Base-by-base conservation (phyloP, 805 yeast species). In the Starmerella riodocensis region DNA sequence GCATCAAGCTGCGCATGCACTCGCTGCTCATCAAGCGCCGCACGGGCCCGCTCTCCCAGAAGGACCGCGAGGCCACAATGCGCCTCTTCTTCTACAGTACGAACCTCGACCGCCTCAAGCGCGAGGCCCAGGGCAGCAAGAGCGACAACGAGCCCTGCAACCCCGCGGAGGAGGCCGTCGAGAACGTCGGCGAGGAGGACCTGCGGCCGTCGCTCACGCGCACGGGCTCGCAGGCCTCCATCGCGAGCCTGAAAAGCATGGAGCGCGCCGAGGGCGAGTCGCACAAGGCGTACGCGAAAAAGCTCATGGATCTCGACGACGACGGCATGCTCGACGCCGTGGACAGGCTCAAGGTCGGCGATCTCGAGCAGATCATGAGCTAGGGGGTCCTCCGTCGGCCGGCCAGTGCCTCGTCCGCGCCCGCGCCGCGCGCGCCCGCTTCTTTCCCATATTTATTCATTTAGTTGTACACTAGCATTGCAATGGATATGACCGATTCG, bases 241-340 rank as follows among this genome's bases (percentile, higher is more conserved):
- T 70, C 9, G 74, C 23, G 20, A 47, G 51, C 23, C 42, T 52
- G 27, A 47, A 73, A 56, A 72, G 71, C 47, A 83, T 80, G 57
- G 94, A 84, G 55, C 76, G 76, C 45, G 96, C 85, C 56, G 96
- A 85, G 63, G 96, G 95, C 51, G 93, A 81, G 53, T 69, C 84
- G 47, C 94, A 82, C 58, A 75, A 79, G 60, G 75, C 84, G 76
- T 93, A 93, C 16, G 73, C 41, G 8, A 28, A 32, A 14, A 27
- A 32, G 13, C 14, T 41, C n/a, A 19, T 28, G 20, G 32, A 30
- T 5, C 32, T 29, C 5, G 34, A 19, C 14, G 42, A 32, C 4
- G 35, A 32, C 17, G 30, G 36, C 14, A 34, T 38, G 8, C 28
- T 39, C 14, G 42, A 43, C 14, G 34, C 29, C n/a, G 36, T 45